Evolutionary conservation across 371 early-diverging fungal genomes (phyloP), one percentile per base, ranked within the genome.

Genomic region (Mortierella sp.): DNA sequence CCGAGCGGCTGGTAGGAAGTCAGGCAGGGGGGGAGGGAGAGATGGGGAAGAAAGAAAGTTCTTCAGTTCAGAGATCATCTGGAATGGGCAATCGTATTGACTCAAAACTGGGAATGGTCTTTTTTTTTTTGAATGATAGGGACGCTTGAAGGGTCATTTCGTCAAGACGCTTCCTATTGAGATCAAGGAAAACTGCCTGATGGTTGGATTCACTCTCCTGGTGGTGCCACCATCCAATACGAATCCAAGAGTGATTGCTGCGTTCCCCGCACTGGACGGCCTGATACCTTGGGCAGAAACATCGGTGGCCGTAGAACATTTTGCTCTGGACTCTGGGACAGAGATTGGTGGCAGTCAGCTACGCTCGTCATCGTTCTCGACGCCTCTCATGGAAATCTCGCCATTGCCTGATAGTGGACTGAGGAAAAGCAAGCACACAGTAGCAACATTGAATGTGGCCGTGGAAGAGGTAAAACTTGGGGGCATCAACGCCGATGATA

Each of bases 251-350:
- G 19, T 66, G 5, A 49, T 62, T 6, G 56, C 65, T 3, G 47
- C 53, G 26, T 76, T 65, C 21, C 78, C 78, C 0, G 19, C 59
- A 3, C 61, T 76, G 16, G 78, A 76, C 26, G 78, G 78, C 12
- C 39, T 70, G 24, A 19, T 76, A 5, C 78, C 78, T 0, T 76
- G 78, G 78, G 78, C 78, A 7, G 78, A 76, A 14, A 58, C 70
- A 28, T 65, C 78, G 2, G 71, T 76, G 9, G 78, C 78, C 16
- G 50, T 66, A 19, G 78, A 76, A 19, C 78, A 70, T 24, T 70
- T 76, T 58, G 54, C 60, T 21, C 14, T 54, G 0, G 45, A 45
- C 48, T 28, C 58, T 10, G 39, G 38, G 26, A 42, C 28, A 21
- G 53, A 13, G 13, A 30, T 43, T 28, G 18, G 2, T 21, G 43